These are phyloP conservation scores for Penicillium crustosum DNA, from an alignment of 2,329 filamentous ascomycete species.

Conservation along the genomic window DNA sequence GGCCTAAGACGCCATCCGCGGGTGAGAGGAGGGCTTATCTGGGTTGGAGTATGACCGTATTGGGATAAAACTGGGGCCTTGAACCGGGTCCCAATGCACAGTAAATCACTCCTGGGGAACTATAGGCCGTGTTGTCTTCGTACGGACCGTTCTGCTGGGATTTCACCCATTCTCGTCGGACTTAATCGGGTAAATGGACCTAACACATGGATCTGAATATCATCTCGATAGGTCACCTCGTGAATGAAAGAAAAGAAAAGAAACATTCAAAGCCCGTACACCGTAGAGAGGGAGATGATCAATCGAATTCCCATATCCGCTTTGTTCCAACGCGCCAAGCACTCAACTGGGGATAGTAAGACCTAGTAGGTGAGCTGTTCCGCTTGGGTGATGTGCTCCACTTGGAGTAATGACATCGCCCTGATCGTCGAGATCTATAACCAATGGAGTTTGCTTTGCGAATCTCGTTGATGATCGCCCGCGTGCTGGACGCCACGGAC, in stretches of 20 bases:
- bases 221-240: constrained; percentile 2
- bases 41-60: not conserved
- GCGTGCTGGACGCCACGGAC: constrained; percentile 9
- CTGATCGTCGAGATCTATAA: constrained; percentile 16
- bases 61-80: not conserved
- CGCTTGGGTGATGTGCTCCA: constrained; percentile 1
- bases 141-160: not conserved
- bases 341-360: constrained; percentile 16
- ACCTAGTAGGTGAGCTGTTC: constrained; percentile 3
- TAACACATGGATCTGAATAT: not conserved
- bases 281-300: constrained; percentile 15
- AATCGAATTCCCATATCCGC: constrained; percentile 12
- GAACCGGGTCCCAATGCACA: constrained; percentile 3
- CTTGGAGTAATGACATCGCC: constrained; percentile 21
- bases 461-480: constrained; percentile 22
- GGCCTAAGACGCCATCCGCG: constrained; percentile 6
- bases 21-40: constrained; percentile 3
- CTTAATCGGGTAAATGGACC: no score
- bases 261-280: not conserved
- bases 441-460: constrained; percentile 17
- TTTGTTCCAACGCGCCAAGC: constrained; percentile 22
- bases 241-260: not conserved
- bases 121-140: constrained; percentile 2
- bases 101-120: constrained; percentile 5
- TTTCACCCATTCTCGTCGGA: not conserved